Conservation (phyloP, 2,329 filamentous ascomycete species). For the Ophiostoma ulmi region DNA sequence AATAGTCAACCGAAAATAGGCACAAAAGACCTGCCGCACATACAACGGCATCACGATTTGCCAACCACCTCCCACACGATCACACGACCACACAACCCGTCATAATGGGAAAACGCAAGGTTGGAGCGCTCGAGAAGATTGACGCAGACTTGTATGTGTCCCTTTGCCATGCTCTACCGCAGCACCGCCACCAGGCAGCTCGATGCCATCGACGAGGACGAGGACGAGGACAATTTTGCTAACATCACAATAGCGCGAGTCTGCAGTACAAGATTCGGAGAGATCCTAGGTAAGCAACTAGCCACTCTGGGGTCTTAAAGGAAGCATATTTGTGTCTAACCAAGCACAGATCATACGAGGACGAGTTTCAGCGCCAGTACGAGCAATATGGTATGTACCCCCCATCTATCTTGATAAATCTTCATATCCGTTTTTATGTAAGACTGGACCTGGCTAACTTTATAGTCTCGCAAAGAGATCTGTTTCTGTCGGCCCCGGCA, state of each 20-base stretch:
- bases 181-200: neutral
- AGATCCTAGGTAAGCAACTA: constrained; percentile 60
- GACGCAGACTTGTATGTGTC: constrained; percentile 67
- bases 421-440: neutral
- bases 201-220: neutral
- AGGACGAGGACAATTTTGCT: constrained; percentile 26
- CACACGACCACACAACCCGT: neutral
- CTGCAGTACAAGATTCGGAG: constrained; percentile 78
- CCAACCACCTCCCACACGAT: neutral
- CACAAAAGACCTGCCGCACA: constrained; percentile 16
- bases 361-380: constrained; percentile 67
- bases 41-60: constrained; percentile 10
- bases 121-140: constrained; percentile 89
- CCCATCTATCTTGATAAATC: neutral
- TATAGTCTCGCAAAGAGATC: constrained; percentile 66
- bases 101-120: constrained; percentile 76
- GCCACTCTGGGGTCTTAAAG: neutral
- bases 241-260: constrained; percentile 56
- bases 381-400: constrained; percentile 66
- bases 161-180: constrained; percentile 9
- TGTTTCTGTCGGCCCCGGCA: constrained; percentile 79
- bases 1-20: constrained; percentile 6
- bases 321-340: constrained; percentile 12
- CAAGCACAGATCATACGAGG: constrained; percentile 70
- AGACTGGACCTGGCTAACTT: neutral